Evolutionary conservation across 78 protist species (phyloP).

Genomic region (Dictyostelium intermedium): DNA sequence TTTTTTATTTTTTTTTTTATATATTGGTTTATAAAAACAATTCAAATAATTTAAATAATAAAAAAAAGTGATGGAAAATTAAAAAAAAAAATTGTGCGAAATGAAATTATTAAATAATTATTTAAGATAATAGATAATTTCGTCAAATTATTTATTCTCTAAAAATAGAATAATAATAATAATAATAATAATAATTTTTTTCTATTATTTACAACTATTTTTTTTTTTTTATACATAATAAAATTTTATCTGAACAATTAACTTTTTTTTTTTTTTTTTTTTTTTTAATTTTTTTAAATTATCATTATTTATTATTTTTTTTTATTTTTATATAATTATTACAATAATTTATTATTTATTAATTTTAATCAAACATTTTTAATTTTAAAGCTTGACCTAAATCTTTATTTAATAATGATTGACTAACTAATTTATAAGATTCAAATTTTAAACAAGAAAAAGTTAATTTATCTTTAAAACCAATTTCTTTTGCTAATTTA

Average conservation of each 20-base stretch:
- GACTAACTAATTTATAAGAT: neutral
- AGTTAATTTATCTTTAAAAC: slow-evolving; percentile 39
- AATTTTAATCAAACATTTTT: neutral
- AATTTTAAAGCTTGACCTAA: slow-evolving; percentile 20
- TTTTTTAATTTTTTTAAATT: neutral
- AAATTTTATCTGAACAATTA: too few species aligned
- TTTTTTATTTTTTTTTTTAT: too few species aligned
- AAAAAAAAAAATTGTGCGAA: neutral
- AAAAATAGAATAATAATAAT: neutral
- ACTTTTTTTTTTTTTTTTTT: too few species aligned
- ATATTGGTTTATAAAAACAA: neutral
- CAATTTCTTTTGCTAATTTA: neutral
- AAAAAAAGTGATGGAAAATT: too few species aligned
- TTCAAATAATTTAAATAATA: neutral
- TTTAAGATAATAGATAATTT: neutral
- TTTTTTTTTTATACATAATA: too few species aligned
- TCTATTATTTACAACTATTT: too few species aligned
- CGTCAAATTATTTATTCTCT: neutral
- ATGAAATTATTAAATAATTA: neutral
- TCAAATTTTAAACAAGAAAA: slow-evolving; percentile 40
- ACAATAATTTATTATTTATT: neutral
- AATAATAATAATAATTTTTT: too few species aligned
- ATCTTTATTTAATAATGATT: neutral
- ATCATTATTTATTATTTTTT: too few species aligned
- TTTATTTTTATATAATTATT: neutral